phyloP scores from a whole-genome alignment of 2,329 filamentous ascomycete species.

The Exophiala xenobiotica region DNA sequence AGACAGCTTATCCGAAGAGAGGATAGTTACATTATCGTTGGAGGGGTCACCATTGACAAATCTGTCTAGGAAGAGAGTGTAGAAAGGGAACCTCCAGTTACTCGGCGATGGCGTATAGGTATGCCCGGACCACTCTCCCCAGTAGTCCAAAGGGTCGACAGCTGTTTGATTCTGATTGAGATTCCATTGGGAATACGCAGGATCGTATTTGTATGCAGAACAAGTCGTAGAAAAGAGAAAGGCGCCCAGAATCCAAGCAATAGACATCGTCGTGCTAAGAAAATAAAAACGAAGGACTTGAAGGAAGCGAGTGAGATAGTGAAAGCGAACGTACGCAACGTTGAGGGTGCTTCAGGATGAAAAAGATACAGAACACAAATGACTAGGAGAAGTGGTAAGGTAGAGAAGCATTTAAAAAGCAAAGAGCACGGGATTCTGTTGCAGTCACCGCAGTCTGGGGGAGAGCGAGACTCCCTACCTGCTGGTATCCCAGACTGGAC shows the following conservation, averaged over 20 bases:
- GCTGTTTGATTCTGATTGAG: constrained; percentile 61
- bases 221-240: constrained; percentile 16
- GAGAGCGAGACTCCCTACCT: background rate
- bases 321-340: constrained; percentile 19
- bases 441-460: background rate
- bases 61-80: constrained; percentile 63
- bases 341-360: constrained; percentile 8
- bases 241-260: constrained; percentile 7
- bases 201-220: constrained; percentile 48
- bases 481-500: background rate
- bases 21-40: constrained; percentile 66
- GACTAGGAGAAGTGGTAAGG: constrained; percentile 3
- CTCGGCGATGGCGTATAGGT: constrained; percentile 55
- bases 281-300: constrained; percentile 15
- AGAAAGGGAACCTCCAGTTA: constrained; percentile 67
- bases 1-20: too few relatives aligned
- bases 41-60: constrained; percentile 65
- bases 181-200: constrained; percentile 55
- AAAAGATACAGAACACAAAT: constrained; percentile 2
- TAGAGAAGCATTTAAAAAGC: background rate
- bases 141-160: constrained; percentile 58
- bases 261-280: constrained; percentile 8
- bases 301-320: background rate
- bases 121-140: constrained; percentile 52
- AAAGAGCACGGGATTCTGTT: background rate